phyloP scores from a whole-genome alignment of 176 grass and related monocot genomes.

The Aegilops sharonensis region DNA sequence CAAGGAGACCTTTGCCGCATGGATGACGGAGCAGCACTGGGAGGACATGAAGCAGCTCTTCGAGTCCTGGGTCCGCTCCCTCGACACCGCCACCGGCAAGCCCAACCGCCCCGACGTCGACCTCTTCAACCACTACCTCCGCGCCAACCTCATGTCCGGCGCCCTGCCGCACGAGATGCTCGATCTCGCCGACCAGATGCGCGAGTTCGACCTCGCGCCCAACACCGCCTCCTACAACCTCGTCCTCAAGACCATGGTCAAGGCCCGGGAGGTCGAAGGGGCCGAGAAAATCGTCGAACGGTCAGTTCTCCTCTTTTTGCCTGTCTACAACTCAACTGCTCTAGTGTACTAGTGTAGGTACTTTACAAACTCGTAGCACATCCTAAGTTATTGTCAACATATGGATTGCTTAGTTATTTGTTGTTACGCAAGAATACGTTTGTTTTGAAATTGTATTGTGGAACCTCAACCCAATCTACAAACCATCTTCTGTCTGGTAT shows the following conservation, averaged over 20 bases:
- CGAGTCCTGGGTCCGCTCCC: constrained; percentile 77
- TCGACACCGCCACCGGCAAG: constrained; percentile 65
- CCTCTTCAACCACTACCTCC: constrained; percentile 92
- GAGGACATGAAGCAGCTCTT: constrained; percentile 66
- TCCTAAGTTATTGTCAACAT: neutral
- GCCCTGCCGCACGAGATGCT: constrained; percentile 53
- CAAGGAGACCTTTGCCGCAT: constrained; percentile 66
- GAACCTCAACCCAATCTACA: neutral
- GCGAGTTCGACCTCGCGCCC: constrained; percentile 64
- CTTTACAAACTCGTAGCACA: neutral
- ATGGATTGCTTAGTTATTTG: neutral
- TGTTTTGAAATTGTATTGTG: neutral
- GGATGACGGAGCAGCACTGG: constrained; percentile 73
- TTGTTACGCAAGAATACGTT: neutral
- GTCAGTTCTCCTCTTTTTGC: constrained; percentile 2
- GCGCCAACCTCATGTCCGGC: constrained; percentile 66
- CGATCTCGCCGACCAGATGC: constrained; percentile 83
- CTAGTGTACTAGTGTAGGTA: neutral
- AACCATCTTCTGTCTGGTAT: neutral
- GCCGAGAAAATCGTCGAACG: constrained; percentile 45
- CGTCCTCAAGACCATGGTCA: constrained; percentile 67
- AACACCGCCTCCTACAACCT: constrained; percentile 89
- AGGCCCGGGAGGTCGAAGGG: constrained; percentile 7
- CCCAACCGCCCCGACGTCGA: constrained; percentile 86
- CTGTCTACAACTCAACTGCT: neutral